Evolutionary conservation across 2,329 filamentous ascomycete species (phyloP).

Genomic region (Scleromitrula shiraiana): DNA sequence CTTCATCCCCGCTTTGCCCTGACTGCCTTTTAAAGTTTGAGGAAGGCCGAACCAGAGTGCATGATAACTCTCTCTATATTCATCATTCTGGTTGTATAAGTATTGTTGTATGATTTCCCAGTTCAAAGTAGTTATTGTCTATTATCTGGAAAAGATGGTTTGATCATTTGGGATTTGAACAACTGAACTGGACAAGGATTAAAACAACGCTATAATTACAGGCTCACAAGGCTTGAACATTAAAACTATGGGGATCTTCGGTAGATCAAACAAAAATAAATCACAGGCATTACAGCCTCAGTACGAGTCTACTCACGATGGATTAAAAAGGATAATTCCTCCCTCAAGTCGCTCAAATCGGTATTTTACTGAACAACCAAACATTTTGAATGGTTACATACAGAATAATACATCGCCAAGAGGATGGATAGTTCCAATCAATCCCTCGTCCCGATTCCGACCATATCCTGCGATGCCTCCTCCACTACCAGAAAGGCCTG

Average conservation of each 20-base stretch:
- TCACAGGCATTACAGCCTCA: conserved; percentile 12
- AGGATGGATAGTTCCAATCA: conserved; percentile 16
- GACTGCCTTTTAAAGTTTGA: too few species aligned
- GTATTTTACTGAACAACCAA: conserved; percentile 2
- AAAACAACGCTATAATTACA: too few species aligned
- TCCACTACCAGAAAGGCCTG: conserved; percentile 14
- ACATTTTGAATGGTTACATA: conserved; percentile 4
- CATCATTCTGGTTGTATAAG: too few species aligned
- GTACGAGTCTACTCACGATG: conserved; percentile 5
- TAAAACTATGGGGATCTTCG: conserved; percentile 24
- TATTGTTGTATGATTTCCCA: too few species aligned
- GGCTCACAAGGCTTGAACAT: not conserved
- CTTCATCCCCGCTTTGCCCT: too few species aligned
- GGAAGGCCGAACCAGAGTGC: too few species aligned
- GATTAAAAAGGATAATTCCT: not conserved
- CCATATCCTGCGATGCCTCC: conserved; percentile 5
- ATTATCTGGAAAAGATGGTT: too few species aligned
- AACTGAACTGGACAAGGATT: too few species aligned
- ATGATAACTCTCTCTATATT: too few species aligned
- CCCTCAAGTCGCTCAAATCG: not conserved
- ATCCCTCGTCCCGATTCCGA: conserved; percentile 3
- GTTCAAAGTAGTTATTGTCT: too few species aligned
- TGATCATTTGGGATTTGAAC: too few species aligned
- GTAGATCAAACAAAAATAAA: conserved; percentile 23
- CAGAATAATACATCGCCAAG: conserved; percentile 8